Conservation (phyloP, 768 basidiomycete genomes). For the Tubosaeta brunneosetosa region DNA sequence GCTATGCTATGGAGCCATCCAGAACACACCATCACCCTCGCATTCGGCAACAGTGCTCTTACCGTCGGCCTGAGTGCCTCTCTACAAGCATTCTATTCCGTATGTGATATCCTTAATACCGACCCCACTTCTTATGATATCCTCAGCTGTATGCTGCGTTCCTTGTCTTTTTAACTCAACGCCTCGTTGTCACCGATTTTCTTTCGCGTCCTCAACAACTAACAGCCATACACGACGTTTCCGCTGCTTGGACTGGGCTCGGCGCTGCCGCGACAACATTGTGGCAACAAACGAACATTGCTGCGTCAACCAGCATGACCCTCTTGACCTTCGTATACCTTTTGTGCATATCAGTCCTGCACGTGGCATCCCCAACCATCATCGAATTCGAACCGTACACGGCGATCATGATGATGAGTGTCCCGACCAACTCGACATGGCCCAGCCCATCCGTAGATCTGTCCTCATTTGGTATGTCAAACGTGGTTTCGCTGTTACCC, state of each 20-base stretch:
- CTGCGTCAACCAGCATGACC: neutral
- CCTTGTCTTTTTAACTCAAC: neutral
- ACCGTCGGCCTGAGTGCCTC: neutral
- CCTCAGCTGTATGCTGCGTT: too few relatives aligned
- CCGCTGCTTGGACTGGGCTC: neutral
- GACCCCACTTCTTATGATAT: neutral
- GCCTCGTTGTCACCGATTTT: neutral
- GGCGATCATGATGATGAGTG: neutral
- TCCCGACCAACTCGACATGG: neutral
- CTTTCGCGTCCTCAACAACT: neutral
- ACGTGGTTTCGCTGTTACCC: neutral
- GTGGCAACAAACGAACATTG: neutral
- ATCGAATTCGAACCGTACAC: neutral
- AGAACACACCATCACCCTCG: neutral
- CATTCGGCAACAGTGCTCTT: neutral
- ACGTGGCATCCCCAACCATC: neutral
- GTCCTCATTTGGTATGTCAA: neutral
- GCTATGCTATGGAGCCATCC: neutral
- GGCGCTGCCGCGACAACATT: neutral
- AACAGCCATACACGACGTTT: neutral
- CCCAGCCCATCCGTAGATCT: neutral
- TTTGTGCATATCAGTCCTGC: neutral
- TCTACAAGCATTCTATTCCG: neutral
- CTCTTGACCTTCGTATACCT: neutral
- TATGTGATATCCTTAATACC: neutral